Conservation (phyloP, 768 basidiomycete genomes). For the Lentinula lateritia region DNA sequence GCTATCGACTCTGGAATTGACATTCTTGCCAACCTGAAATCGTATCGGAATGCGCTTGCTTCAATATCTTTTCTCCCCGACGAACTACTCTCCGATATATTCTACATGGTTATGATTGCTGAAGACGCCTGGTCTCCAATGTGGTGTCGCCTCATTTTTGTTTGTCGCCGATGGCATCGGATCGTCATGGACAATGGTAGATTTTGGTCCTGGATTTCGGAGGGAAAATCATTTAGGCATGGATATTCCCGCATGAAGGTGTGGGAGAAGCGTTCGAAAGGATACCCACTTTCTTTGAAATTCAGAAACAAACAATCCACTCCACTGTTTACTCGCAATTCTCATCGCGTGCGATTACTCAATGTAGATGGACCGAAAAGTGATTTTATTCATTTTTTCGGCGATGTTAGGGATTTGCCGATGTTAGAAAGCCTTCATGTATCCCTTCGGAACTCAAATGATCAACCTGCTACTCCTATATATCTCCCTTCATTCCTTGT, state of each 20-base stretch:
- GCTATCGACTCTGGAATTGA: neutral
- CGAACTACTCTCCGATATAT: neutral
- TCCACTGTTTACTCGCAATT: neutral
- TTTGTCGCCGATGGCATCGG: constrained; percentile 3
- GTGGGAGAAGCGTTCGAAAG: neutral
- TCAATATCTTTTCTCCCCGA: constrained; percentile 4
- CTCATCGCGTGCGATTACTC: neutral
- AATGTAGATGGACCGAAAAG: neutral
- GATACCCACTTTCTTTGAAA: neutral
- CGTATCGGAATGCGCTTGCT: neutral
- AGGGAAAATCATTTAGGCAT: neutral
- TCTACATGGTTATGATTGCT: neutral
- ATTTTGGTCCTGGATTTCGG: constrained; percentile 2
- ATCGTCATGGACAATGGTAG: neutral
- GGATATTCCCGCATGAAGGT: neutral
- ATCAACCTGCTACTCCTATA: neutral
- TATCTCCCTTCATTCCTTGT: neutral
- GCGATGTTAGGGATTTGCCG: neutral
- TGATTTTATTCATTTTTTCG: neutral
- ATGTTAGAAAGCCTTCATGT: neutral
- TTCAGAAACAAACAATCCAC: neutral
- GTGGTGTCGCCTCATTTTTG: neutral
- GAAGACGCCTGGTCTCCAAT: neutral
- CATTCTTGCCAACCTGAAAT: neutral
- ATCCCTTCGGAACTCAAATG: neutral